These are phyloP conservation scores for Rutidosis leptorrhynchoides DNA, from an alignment of 129 eudicot species.

Conservation along the genomic window DNA sequence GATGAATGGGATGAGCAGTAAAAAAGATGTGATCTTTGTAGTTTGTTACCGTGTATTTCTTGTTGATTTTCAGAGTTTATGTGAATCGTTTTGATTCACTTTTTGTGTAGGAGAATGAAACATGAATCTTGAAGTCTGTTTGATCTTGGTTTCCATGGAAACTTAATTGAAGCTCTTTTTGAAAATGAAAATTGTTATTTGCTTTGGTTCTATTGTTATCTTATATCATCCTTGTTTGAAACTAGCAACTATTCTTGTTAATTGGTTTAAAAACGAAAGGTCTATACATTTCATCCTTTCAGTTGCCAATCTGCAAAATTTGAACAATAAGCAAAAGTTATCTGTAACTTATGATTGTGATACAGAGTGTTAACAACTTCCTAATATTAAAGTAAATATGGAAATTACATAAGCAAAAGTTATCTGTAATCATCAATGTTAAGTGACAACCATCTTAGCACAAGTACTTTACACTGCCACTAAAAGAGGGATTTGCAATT, in stretches of 20 bases:
- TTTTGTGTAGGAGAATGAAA: slow-evolving; percentile 22
- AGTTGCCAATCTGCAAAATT: too few species aligned
- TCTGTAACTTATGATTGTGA: background rate
- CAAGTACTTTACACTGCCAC: slow-evolving; percentile 7
- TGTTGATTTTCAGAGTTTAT: slow-evolving; percentile 17
- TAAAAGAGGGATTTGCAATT: background rate
- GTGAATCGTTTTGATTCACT: slow-evolving; percentile 79
- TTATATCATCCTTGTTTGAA: background rate
- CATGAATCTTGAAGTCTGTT: slow-evolving; percentile 22
- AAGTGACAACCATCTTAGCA: slow-evolving; percentile 19
- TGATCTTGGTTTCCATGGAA: background rate
- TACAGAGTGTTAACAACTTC: slow-evolving; percentile 65
- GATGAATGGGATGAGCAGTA: slow-evolving; percentile 92
- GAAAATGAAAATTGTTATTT: slow-evolving; percentile 5
- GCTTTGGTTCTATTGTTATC: background rate
- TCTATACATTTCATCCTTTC: too few species aligned
- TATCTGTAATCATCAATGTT: slow-evolving; percentile 4
- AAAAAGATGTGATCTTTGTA: background rate
- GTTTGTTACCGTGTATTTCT: slow-evolving; percentile 8
- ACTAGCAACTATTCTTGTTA: background rate
- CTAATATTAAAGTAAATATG: slow-evolving; percentile 75
- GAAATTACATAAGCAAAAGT: slow-evolving; percentile 33
- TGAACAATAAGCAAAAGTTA: too few species aligned
- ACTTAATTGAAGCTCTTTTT: background rate
- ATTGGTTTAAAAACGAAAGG: too few species aligned